A percentile compares a stretch with the other conserved stretches of the same genome.
Conservation (phyloP, 352 stramenopile species). For the Phytophthora tubulina region DNA sequence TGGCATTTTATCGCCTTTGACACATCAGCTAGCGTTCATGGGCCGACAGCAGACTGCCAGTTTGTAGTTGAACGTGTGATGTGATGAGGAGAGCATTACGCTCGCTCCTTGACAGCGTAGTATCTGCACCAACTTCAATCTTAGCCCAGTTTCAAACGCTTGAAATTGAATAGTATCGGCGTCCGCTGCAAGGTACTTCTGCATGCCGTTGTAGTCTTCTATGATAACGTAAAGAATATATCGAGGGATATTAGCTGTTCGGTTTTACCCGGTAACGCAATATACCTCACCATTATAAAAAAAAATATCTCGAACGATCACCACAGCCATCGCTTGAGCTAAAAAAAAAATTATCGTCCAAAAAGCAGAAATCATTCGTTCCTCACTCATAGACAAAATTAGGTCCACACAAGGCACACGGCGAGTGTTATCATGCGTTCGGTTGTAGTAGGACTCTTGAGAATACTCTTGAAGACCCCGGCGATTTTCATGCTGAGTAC, state of each 20-base stretch:
- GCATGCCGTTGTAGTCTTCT: constrained; percentile 8
- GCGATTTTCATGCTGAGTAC: background rate
- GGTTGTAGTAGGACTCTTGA: background rate
- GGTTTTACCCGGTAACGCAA: too few species aligned
- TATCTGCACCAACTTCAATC: constrained; percentile 1
- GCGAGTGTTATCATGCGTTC: constrained; percentile 1
- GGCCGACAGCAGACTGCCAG: too few species aligned
- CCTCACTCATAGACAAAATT: constrained; percentile 1
- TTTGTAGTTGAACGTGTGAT: too few species aligned
- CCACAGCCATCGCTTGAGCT: constrained; percentile 14
- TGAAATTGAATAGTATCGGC: constrained; percentile 3
- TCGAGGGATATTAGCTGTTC: too few species aligned
- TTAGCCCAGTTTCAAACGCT: constrained; percentile 3
- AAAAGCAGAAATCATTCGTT: constrained; percentile 3
- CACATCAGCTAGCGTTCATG: background rate
- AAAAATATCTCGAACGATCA: constrained; percentile 4
- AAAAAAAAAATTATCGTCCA: constrained; percentile 14
- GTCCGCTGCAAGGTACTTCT: constrained; percentile 6
- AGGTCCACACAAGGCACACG: background rate
- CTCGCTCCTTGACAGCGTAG: background rate
- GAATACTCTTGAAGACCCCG: background rate
- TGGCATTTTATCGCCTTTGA: background rate
- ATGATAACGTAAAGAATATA: constrained; percentile 1
- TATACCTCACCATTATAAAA: too few species aligned
- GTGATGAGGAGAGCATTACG: background rate